Percentiles rank a stretch among this genome's conserved stretches.
These are phyloP conservation scores for Wallacemonas sp. DNA, from an alignment of 208 protist genomes.

Conservation along the genomic window DNA sequence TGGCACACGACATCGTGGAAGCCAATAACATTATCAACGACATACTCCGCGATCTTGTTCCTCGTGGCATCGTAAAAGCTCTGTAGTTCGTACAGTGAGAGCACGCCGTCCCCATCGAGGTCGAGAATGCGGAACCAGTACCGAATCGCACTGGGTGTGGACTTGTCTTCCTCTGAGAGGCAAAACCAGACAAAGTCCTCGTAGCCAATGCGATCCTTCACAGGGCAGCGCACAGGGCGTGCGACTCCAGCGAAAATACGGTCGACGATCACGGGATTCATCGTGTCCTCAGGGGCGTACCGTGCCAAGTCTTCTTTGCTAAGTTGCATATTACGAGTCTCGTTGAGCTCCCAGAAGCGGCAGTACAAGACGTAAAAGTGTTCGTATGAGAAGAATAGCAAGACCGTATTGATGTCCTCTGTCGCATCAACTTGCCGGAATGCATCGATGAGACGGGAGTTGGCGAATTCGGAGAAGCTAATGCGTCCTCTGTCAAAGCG, in stretches of 20 bases:
- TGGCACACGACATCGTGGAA: slow-evolving; percentile 94
- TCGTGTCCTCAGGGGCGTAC: slow-evolving; percentile 81
- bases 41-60: slow-evolving; percentile 68
- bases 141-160: slow-evolving; percentile 78
- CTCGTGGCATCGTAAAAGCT: slow-evolving; percentile 91
- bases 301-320: slow-evolving; percentile 80
- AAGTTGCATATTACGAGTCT: slow-evolving; percentile 93
- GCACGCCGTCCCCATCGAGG: slow-evolving; percentile 93
- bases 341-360: slow-evolving; percentile 98
- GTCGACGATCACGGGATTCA: slow-evolving; percentile 83
- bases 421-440: slow-evolving; percentile 82
- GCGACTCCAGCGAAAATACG: slow-evolving; percentile 74
- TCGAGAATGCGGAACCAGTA: slow-evolving; percentile 96
- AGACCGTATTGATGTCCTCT: slow-evolving; percentile 89
- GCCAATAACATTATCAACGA: slow-evolving; percentile 59
- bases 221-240: slow-evolving; percentile 34
- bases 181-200: slow-evolving; percentile 97
- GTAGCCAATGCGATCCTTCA: slow-evolving; percentile 81
- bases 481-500: slow-evolving; percentile 80
- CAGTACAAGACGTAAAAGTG: slow-evolving; percentile 99
- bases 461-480: slow-evolving; percentile 70
- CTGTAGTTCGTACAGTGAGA: slow-evolving; percentile 94
- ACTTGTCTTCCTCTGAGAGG: slow-evolving; percentile 96
- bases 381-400: slow-evolving; percentile 98
- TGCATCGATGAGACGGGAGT: slow-evolving; percentile 73